Percentiles rank a stretch among this genome's conserved stretches.
Conservation (phyloP, 1,284 basidiomycete species). For the Heterobasidion occidentale region DNA sequence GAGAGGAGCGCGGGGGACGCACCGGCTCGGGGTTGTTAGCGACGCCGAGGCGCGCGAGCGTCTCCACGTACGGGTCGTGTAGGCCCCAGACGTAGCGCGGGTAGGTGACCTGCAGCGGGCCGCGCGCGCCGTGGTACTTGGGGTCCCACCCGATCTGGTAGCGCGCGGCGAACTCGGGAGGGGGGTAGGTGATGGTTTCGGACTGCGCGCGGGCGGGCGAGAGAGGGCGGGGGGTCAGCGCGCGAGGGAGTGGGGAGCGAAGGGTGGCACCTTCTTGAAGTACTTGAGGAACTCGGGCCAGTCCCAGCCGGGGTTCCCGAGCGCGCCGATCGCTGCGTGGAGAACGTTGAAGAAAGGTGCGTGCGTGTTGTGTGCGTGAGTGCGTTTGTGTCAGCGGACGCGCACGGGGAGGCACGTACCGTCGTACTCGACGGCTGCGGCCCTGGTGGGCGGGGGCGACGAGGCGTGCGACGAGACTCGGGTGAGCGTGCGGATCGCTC, state of each 20-base stretch:
- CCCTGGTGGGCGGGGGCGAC: neutral
- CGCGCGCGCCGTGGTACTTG: neutral
- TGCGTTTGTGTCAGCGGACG: too few species aligned
- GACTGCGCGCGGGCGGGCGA: neutral
- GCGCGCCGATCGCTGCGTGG: neutral
- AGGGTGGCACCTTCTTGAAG: neutral
- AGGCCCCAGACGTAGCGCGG: neutral
- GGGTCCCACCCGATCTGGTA: neutral
- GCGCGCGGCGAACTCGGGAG: neutral
- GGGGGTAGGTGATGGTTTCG: neutral
- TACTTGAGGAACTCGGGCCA: slow-evolving; percentile 1
- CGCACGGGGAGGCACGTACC: neutral
- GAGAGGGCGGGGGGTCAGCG: neutral
- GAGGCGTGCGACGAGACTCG: neutral
- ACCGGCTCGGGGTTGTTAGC: neutral
- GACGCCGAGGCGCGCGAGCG: neutral
- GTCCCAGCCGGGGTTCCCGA: neutral
- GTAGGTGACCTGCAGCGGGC: neutral
- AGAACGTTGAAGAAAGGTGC: too few species aligned
- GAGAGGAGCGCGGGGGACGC: too few species aligned
- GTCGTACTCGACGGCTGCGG: neutral
- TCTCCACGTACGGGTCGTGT: neutral
- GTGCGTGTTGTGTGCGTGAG: too few species aligned
- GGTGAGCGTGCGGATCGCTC: too few species aligned
- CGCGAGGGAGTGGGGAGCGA: neutral